phyloP scores from a whole-genome alignment of 352 stramenopile species.

The Saprolegnia diclina region DNA sequence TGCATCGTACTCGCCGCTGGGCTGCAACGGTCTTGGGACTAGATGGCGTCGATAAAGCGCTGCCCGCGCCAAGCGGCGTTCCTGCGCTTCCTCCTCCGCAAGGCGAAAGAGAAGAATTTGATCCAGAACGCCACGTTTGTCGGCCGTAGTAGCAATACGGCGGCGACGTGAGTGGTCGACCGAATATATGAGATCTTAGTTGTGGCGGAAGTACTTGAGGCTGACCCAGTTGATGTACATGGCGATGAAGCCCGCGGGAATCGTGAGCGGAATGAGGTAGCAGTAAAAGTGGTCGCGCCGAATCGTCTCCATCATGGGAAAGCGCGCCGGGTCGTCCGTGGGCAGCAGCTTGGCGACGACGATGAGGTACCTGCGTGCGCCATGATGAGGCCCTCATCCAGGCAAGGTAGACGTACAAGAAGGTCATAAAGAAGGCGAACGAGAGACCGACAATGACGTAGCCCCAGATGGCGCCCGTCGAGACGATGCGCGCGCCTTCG shows the following conservation, averaged over 20 bases:
- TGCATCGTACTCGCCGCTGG: slow-evolving; percentile 14
- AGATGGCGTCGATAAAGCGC: slow-evolving; percentile 42
- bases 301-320: slow-evolving; percentile 36
- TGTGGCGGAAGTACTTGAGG: slow-evolving; percentile 84
- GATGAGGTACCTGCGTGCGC: slow-evolving; percentile 80
- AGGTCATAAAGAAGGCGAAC: slow-evolving; percentile 45
- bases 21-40: slow-evolving; percentile 33
- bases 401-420: slow-evolving; percentile 38
- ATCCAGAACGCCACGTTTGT: slow-evolving; percentile 15
- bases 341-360: slow-evolving; percentile 58
- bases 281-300: slow-evolving; percentile 74
- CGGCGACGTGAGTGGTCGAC: too few species aligned
- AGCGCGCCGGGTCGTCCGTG: slow-evolving; percentile 22
- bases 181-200: too few species aligned
- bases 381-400: too few species aligned
- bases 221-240: slow-evolving; percentile 81
- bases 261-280: slow-evolving; percentile 68
- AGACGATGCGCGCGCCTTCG: slow-evolving; percentile 41
- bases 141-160: neutral
- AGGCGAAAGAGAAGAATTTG: slow-evolving; percentile 48
- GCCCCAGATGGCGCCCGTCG: slow-evolving; percentile 70
- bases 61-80: slow-evolving; percentile 68
- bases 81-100: slow-evolving; percentile 49
- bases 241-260: slow-evolving; percentile 65
- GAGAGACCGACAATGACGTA: slow-evolving; percentile 63